phyloP scores from a whole-genome alignment of 208 protist species.

The Leptomonas pyrrhocoris region DNA sequence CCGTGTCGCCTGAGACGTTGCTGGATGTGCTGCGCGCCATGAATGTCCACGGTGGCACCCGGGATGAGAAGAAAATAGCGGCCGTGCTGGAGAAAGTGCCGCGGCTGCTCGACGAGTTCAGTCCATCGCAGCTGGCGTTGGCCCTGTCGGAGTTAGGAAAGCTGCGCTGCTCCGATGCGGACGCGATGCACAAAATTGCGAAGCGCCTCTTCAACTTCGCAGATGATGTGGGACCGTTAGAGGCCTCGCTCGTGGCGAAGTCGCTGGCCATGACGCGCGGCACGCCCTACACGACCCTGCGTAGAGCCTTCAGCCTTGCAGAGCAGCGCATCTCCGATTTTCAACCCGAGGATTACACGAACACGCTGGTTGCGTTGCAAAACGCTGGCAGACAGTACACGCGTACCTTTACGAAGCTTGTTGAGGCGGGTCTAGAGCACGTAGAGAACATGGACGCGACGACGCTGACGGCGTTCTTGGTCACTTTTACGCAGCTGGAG shows the following conservation, averaged over 20 bases:
- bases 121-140: constrained; percentile 57
- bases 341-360: constrained; percentile 81
- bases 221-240: constrained; percentile 66
- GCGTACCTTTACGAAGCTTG: constrained; percentile 58
- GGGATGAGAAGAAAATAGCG: constrained; percentile 76
- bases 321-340: constrained; percentile 63
- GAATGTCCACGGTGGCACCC: constrained; percentile 62
- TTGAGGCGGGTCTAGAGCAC: constrained; percentile 68
- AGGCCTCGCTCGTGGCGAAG: constrained; percentile 51
- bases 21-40: constrained; percentile 75
- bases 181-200: constrained; percentile 60
- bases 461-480: constrained; percentile 73
- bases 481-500: constrained; percentile 60
- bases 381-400: constrained; percentile 55
- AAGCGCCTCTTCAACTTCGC: constrained; percentile 54
- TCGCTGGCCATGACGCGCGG: constrained; percentile 57
- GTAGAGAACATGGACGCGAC: constrained; percentile 83
- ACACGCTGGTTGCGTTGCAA: constrained; percentile 44
- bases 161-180: constrained; percentile 62
- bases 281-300: constrained; percentile 57
- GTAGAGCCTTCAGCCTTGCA: constrained; percentile 44
- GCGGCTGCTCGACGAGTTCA: constrained; percentile 79
- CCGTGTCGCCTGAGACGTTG: constrained; percentile 77
- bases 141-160: constrained; percentile 67
- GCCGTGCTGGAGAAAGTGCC: constrained; percentile 59